Base-by-base conservation (phyloP, 2,329 filamentous ascomycete genomes). In the Calycina herbarum region DNA sequence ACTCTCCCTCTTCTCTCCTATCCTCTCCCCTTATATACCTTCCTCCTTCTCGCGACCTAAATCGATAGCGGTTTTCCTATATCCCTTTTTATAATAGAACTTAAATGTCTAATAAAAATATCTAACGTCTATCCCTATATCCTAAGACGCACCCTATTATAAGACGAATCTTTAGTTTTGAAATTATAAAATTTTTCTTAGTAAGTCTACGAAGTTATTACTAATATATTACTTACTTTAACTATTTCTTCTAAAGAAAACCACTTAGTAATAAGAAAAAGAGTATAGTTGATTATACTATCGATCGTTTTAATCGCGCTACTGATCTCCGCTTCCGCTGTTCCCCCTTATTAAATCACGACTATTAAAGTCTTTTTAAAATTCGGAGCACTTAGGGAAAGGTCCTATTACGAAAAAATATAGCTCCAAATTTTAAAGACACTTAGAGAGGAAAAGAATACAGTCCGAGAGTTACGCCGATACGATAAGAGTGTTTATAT, bases 281-380 rank as follows among this genome's bases (percentile, higher is more conserved):
- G 27, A 57, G 3, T 60, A 45, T 31, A 17, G 3, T 60, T 60
- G 1, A 42, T 60, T 27, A 40, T 60, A 20, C 35, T 42, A 17
- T 60, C 58, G 33, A 60, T 60, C 35, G 3, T 38, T 38, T 38
- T 10, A 38, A 8, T 5, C 10, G 8, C 8, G 8, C 4, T 38
- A 38, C 10, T 11, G 4, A 38, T 38, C 35, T 8, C 58, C 2
- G 17, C 35, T 60, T 42, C 33, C 2, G 35, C 58, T 40, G 17
- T 45, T 27, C 58, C 35, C 58, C 20, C 38, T 20, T 60, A n/a
- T n/a, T 60, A 45, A 60, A 60, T 60, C 58, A 20, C 58, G 58
- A 60, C 33, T 4, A 24, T 60, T 42, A 45, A 31, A 45, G 3
- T 60, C 35, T 38, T 10, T 38, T 10, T 10, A 38, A 38, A 38